Evolutionary conservation across 176 grass and related monocot genomes (phyloP).

Genomic region (Cenchrus americanus): DNA sequence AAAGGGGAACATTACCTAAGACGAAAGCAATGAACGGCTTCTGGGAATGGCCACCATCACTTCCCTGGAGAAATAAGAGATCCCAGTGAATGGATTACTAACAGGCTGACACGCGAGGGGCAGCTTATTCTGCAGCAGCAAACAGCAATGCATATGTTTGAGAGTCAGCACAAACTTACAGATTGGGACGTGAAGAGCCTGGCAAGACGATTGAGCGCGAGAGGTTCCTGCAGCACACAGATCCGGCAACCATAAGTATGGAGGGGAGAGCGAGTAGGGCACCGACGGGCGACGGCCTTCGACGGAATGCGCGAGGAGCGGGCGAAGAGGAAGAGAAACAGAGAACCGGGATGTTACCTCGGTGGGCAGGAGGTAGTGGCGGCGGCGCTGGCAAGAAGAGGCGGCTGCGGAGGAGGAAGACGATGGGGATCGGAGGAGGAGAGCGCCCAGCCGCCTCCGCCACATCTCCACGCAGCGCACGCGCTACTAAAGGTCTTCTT

Average conservation of each 20-base stretch:
- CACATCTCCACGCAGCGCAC: slow-evolving; percentile 28
- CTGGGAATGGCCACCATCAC: slow-evolving; percentile 2
- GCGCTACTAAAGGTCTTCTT: not conserved
- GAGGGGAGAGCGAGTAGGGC: not conserved
- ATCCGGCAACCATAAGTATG: not conserved
- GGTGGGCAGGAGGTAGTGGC: slow-evolving; percentile 1
- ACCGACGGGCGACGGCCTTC: not conserved
- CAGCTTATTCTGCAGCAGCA: not conserved
- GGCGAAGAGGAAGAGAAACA: not conserved
- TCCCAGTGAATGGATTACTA: not conserved
- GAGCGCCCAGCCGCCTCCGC: slow-evolving; percentile 40
- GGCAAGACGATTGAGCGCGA: slow-evolving; percentile 17
- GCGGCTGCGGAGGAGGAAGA: not conserved
- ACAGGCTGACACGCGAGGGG: not conserved
- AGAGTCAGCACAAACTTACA: not conserved
- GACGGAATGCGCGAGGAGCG: slow-evolving; percentile 10
- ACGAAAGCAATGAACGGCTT: slow-evolving; percentile 89
- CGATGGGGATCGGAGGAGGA: slow-evolving; percentile 28
- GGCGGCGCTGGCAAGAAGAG: not conserved
- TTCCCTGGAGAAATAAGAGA: slow-evolving; percentile 48
- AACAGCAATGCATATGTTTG: not conserved
- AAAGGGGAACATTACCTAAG: slow-evolving; percentile 52
- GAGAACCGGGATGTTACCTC: slow-evolving; percentile 28
- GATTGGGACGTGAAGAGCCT: slow-evolving; percentile 43
- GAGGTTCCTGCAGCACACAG: slow-evolving; percentile 28